Conservation (phyloP, 139 green algal species). For the Chlorella sp. region DNA sequence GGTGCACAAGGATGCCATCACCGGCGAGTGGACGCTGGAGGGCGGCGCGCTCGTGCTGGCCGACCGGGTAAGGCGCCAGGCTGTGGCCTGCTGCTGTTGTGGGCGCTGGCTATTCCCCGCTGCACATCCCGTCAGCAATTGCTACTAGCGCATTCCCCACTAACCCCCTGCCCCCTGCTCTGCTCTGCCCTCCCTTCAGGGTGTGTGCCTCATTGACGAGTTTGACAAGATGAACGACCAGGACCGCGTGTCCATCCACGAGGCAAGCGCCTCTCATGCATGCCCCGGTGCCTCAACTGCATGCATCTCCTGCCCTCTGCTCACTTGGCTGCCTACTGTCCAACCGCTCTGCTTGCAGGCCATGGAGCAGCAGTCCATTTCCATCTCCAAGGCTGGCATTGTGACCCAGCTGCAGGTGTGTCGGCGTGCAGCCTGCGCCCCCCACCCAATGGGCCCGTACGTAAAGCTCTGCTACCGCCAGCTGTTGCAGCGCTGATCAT, state of each 20-base stretch:
- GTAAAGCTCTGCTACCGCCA: too few species aligned
- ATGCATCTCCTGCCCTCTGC: background rate
- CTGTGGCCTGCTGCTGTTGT: background rate
- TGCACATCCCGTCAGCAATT: background rate
- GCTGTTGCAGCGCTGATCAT: background rate
- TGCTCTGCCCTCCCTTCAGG: slow-evolving; percentile 26
- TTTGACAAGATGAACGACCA: slow-evolving; percentile 99
- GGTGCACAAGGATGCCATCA: slow-evolving; percentile 95
- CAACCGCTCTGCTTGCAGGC: slow-evolving; percentile 66
- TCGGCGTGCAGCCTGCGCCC: too few species aligned
- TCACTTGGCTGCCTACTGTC: background rate
- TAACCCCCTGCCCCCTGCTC: background rate
- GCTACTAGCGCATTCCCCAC: too few species aligned
- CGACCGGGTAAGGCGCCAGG: slow-evolving; percentile 72
- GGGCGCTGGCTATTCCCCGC: too few species aligned
- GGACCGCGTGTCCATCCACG: slow-evolving; percentile 84
- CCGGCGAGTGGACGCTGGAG: slow-evolving; percentile 98
- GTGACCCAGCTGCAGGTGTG: slow-evolving; percentile 83
- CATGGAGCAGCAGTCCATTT: slow-evolving; percentile 99
- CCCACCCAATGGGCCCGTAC: too few species aligned
- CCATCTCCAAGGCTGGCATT: slow-evolving; percentile 99
- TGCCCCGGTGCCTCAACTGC: too few species aligned
- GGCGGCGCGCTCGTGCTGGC: slow-evolving; percentile 98
- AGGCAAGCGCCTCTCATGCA: slow-evolving; percentile 35
- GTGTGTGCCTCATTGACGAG: slow-evolving; percentile 99